Evolutionary conservation across 352 stramenopile genomes (phyloP), one percentile per base, ranked within the genome.

Genomic region (Phytophthora citricola): DNA sequence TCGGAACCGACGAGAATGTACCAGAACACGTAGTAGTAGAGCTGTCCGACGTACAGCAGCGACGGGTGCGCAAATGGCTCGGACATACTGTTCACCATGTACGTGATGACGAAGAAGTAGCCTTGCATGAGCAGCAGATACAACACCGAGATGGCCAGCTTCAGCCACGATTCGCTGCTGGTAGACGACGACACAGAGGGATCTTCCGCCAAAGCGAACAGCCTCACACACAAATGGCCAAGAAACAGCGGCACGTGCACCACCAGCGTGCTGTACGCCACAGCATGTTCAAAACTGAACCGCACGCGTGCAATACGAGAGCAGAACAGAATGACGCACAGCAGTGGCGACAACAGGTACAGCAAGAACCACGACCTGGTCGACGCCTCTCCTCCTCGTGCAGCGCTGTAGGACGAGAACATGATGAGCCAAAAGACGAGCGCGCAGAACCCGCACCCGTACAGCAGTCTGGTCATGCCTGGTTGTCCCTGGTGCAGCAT

Each of bases 11-110:
- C 88, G 15, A 95, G 65, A 49, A 94, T 87, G 70, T 95, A 95
- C 88, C 88, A 95, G 62, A 93, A 95, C 9, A 92, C 68, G 57
- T 95, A 95, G 62, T 93, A 95, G 53, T 95, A 95, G 5, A 95
- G 71, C 63, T 95, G 88, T 2, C 83, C 85, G 4, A 92, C 69
- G 69, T 94, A 95, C n/a, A 95, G 59, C 48, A 95, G 60, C 58
- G 86, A 93, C 29, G 88, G 88, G 44, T 95, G 84, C 5, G 85
- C 67, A 57, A 91, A 95, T 26, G 86, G 86, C 69, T 93, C 85
- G 26, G 83, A 81, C 83, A 95, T 91, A 57, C 76, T 76, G 67
- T 92, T 92, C 36, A 95, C 85, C 38, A 92, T 79, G 44, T 87
- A 67, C 22, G 86, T 93, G 60, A 95, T 87, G 24, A 92, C 78